These are phyloP conservation scores for Nannochloropsis gaditana DNA, from an alignment of 108 stramenopile genomes.

Conservation along the genomic window DNA sequence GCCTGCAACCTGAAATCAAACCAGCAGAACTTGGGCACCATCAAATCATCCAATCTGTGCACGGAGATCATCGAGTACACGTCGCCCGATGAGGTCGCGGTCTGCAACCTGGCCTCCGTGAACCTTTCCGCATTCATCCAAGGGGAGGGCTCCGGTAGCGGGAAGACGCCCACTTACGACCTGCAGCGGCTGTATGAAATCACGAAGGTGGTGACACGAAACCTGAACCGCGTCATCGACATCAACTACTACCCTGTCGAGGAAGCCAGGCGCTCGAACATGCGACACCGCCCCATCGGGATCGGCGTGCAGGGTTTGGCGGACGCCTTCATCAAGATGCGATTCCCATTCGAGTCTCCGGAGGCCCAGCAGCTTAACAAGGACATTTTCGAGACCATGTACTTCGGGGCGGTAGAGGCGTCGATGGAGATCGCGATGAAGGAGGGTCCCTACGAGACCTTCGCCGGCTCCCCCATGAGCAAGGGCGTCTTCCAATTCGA, in stretches of 20 bases:
- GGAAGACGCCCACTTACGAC: constrained; percentile 56
- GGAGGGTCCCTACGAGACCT: constrained; percentile 78
- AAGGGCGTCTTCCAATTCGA: constrained; percentile 82
- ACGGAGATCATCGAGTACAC: constrained; percentile 95
- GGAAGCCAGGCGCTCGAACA: constrained; percentile 76
- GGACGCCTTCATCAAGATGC: constrained; percentile 82
- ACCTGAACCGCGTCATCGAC: constrained; percentile 91
- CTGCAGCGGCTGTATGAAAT: constrained; percentile 72
- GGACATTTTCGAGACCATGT: constrained; percentile 92
- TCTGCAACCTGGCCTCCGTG: constrained; percentile 89
- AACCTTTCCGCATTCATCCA: constrained; percentile 42
- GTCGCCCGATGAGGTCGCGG: constrained; percentile 83
- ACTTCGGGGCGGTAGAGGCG: constrained; percentile 84
- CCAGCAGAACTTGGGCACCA: constrained; percentile 92
- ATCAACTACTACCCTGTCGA: constrained; percentile 80
- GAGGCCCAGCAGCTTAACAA: constrained; percentile 77
- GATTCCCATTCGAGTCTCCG: constrained; percentile 77
- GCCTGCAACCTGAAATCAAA: constrained; percentile 89
- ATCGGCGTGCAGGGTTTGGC: constrained; percentile 91
- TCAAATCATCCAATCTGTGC: constrained; percentile 92
- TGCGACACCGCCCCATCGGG: constrained; percentile 86
- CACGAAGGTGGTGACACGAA: constrained; percentile 78
- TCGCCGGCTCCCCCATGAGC: constrained; percentile 79
- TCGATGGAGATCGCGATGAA: constrained; percentile 73
- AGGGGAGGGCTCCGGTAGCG: neutral